Conservation (phyloP, 768 basidiomycete genomes). For the Ramaria sp. region DNA sequence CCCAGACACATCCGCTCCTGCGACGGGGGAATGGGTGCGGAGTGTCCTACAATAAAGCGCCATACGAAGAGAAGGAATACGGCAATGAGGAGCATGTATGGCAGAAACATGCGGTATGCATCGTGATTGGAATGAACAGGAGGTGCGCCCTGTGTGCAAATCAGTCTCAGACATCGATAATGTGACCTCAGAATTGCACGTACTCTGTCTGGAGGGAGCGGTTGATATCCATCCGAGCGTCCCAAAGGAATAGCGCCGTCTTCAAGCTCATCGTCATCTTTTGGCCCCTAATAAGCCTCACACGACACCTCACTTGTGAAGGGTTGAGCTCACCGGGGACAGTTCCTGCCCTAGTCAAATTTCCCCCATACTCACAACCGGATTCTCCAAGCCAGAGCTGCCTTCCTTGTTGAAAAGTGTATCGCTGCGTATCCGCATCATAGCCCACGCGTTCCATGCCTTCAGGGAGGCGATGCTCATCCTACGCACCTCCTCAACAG, state of each 20-base stretch:
- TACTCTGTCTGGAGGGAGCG: background rate
- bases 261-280: background rate
- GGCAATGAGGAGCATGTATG: conserved; percentile 9
- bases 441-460: conserved; percentile 61
- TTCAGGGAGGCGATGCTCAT: conserved; percentile 41
- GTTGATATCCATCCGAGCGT: conserved; percentile 9
- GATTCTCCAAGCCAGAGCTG: conserved; percentile 47
- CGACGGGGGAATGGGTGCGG: background rate
- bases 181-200: background rate
- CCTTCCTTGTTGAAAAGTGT: conserved; percentile 48
- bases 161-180: background rate
- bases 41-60: conserved; percentile 4
- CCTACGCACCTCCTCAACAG: conserved; percentile 19
- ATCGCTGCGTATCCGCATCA: conserved; percentile 58
- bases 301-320: background rate
- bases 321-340: conserved; percentile 20
- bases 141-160: background rate
- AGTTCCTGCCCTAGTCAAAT: conserved; percentile 23
- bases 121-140: background rate
- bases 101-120: conserved; percentile 9
- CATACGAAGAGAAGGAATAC: conserved; percentile 10
- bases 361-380: conserved; percentile 53
- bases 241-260: background rate
- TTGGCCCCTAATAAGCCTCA: no score
- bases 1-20: conserved; percentile 7